phyloP scores from a whole-genome alignment of 2,329 filamentous ascomycete species.

The Ascomycota sp. region DNA sequence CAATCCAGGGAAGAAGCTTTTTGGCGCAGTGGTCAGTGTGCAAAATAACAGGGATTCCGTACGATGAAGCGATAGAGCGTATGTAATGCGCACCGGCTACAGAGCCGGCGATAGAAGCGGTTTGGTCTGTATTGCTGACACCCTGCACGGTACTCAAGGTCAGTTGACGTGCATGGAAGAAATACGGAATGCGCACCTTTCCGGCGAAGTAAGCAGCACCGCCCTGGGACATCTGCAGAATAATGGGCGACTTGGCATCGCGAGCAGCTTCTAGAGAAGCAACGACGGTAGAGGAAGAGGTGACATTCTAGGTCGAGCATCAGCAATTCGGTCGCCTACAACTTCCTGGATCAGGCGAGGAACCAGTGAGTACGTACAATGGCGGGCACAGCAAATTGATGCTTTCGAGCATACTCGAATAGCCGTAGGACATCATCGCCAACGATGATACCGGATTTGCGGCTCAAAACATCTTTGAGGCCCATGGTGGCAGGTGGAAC shows the following conservation, averaged over 20 bases:
- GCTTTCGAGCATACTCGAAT: slow-evolving; percentile 77
- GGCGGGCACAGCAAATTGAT: slow-evolving; percentile 75
- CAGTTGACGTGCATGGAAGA: background rate
- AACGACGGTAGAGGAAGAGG: slow-evolving; percentile 62
- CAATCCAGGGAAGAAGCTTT: slow-evolving; percentile 96
- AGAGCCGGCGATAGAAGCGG: slow-evolving; percentile 72
- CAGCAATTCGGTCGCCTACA: too few species aligned
- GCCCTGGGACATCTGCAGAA: slow-evolving; percentile 86
- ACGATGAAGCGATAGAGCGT: slow-evolving; percentile 65
- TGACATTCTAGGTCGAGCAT: slow-evolving; percentile 43
- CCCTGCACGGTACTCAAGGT: slow-evolving; percentile 22
- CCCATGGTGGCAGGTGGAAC: slow-evolving; percentile 14
- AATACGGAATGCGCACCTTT: slow-evolving; percentile 32
- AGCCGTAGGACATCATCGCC: slow-evolving; percentile 38
- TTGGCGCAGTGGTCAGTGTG: slow-evolving; percentile 99
- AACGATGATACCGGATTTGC: slow-evolving; percentile 33
- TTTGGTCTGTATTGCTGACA: slow-evolving; percentile 61
- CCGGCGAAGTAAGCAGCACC: slow-evolving; percentile 85
- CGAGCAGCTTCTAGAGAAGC: slow-evolving; percentile 85
- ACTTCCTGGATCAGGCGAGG: background rate
- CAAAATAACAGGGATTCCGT: slow-evolving; percentile 78
- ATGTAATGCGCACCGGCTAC: slow-evolving; percentile 87
- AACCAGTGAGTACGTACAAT: slow-evolving; percentile 21
- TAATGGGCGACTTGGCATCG: slow-evolving; percentile 76
- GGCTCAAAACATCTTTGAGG: slow-evolving; percentile 22